Base-by-base conservation (phyloP, 768 basidiomycete genomes). In the Leccinum arenicola region DNA sequence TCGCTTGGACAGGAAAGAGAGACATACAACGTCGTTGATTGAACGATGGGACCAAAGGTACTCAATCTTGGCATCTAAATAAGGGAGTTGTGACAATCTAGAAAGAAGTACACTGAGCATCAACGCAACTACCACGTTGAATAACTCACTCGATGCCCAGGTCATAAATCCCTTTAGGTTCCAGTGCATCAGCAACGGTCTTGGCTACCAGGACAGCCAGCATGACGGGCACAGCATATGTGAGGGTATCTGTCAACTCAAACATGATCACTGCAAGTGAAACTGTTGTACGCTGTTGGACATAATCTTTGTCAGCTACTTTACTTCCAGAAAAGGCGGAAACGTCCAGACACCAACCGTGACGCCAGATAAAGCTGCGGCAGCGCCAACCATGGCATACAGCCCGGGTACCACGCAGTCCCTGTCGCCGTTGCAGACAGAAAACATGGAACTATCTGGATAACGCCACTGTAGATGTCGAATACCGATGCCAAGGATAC, bases 361-460 rank as follows among this genome's bases (percentile, higher is more conserved):
- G 15, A 98, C 95, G n/a, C 97, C 96, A 29, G 95, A 95, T 50
- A 99, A 78, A 0, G 94, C 80, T 0, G 95, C 94, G 2, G 95
- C 96, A 1, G 97, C 97, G 33, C 97, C 97, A 25, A 94, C 91
- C 92, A 97, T 95, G 4, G 93, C 93, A 74, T 96, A 96, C 36
- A 95, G 75, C 3, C 96, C 96, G 9, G 95, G 95, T 14, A 95
- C 77, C 54, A 98, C 80, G 77, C 95, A 96, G 53, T 86, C 80
- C 33, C 77, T 74, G 63, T 88, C 82, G 11, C 82, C 84, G 11
- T 78, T 66, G 71, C 95, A 96, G 1, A 76, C 75, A 21, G 76
- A 75, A 68, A 95, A 94, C n/a, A 93, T 69, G 1, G 76, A 56
- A 43, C 79, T 77, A 27, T 82, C 60, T 0, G 92, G 90, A 66